A percentile compares a stretch with the other conserved stretches of the same genome.
phyloP scores from a whole-genome alignment of 352 stramenopile genomes.

The Globisporangium paddicum region DNA sequence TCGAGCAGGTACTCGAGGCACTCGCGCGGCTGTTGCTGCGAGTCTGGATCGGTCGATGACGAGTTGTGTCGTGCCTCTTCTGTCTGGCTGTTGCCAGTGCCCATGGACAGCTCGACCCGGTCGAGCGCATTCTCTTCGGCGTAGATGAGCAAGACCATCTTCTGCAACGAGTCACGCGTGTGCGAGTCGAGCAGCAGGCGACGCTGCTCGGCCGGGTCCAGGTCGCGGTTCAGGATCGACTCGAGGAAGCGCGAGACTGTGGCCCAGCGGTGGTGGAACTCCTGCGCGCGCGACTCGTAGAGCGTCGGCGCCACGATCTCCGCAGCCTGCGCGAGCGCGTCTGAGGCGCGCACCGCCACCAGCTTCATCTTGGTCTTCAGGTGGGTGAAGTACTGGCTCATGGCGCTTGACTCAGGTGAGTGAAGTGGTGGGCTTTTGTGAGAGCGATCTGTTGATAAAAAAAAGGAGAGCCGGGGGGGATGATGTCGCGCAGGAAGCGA shows the following conservation, averaged over 20 bases:
- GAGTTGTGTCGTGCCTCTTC: slow-evolving; percentile 8
- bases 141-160: slow-evolving; percentile 85
- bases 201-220: slow-evolving; percentile 69
- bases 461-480: too few relatives aligned
- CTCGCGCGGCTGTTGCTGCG: slow-evolving; percentile 35
- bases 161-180: slow-evolving; percentile 78
- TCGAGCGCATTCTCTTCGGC: slow-evolving; percentile 78
- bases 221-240: slow-evolving; percentile 53
- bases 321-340: slow-evolving; percentile 66
- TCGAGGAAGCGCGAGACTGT: slow-evolving; percentile 77
- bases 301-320: slow-evolving; percentile 77
- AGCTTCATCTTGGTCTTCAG: slow-evolving; percentile 76
- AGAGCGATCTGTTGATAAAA: not conserved
- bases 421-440: not conserved
- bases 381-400: slow-evolving; percentile 47
- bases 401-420: not conserved
- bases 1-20: slow-evolving; percentile 84
- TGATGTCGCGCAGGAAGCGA: too few relatives aligned
- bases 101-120: slow-evolving; percentile 53
- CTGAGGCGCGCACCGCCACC: slow-evolving; percentile 67
- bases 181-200: slow-evolving; percentile 72
- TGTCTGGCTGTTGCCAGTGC: slow-evolving; percentile 17
- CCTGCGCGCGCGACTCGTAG: slow-evolving; percentile 77
- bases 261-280: slow-evolving; percentile 84
- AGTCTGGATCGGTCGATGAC: slow-evolving; percentile 11